phyloP scores from a whole-genome alignment of 1,139 yeast genomes.

The Suhomyces panamericanus region DNA sequence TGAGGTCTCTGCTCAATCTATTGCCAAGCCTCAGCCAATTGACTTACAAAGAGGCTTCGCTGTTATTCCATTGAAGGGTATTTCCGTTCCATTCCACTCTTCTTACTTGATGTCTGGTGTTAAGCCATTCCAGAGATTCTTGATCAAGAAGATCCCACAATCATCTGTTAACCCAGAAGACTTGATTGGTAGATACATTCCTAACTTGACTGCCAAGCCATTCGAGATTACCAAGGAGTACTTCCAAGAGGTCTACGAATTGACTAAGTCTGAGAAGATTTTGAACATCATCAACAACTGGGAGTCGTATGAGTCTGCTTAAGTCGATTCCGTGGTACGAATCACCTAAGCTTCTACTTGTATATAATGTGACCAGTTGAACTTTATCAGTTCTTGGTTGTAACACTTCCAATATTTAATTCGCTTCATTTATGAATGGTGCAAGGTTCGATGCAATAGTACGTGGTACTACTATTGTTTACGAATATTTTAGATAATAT shows the following conservation, averaged over 20 bases:
- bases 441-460: conserved; percentile 3
- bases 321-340: conserved; percentile 18
- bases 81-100: conserved; percentile 98
- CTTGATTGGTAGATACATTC: conserved; percentile 92
- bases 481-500: background rate
- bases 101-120: conserved; percentile 97
- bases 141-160: conserved; percentile 92
- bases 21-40: conserved; percentile 92
- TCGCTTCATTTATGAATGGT: conserved; percentile 5
- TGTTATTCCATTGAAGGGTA: conserved; percentile 96
- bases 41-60: conserved; percentile 98
- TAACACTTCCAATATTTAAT: conserved; percentile 5
- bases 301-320: conserved; percentile 73
- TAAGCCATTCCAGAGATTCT: conserved; percentile 96
- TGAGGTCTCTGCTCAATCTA: conserved; percentile 78
- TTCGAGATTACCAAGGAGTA: conserved; percentile 94
- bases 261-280: conserved; percentile 90
- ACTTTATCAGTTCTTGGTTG: background rate
- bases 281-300: conserved; percentile 90
- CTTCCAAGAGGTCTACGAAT: conserved; percentile 90
- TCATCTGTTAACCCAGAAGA: conserved; percentile 94
- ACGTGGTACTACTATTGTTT: conserved; percentile 15
- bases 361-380: background rate
- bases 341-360: conserved; percentile 3
- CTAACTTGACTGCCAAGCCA: conserved; percentile 97